Evolutionary conservation across 2,329 filamentous ascomycete species (phyloP).

Genomic region (Diaporthe velutina): DNA sequence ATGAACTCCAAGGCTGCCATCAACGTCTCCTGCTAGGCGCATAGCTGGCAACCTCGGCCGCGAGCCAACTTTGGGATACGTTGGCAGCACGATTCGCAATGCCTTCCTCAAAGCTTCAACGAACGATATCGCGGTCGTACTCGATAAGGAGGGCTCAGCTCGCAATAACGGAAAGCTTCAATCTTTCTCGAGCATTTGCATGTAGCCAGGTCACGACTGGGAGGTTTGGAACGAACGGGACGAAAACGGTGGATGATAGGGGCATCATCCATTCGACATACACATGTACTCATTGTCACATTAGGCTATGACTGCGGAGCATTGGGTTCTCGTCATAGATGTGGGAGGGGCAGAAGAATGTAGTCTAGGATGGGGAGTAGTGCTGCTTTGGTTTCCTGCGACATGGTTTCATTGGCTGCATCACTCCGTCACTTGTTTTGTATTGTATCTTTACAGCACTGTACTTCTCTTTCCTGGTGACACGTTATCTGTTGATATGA

Average conservation of each 20-base stretch:
- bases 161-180: slow-evolving; percentile 10
- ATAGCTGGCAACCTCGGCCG: slow-evolving; percentile 39
- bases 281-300: slow-evolving; percentile 66
- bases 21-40: slow-evolving; percentile 71
- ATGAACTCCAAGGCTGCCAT: slow-evolving; percentile 96
- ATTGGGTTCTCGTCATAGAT: slow-evolving; percentile 61
- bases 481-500: neutral
- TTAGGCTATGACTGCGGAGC: slow-evolving; percentile 56
- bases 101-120: slow-evolving; percentile 40
- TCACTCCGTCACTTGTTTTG: slow-evolving; percentile 35
- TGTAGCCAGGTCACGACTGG: slow-evolving; percentile 35
- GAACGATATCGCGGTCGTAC: slow-evolving; percentile 44
- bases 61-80: slow-evolving; percentile 39
- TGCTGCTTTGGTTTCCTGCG: slow-evolving; percentile 43
- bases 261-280: slow-evolving; percentile 44
- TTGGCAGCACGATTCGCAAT: slow-evolving; percentile 22
- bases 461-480: neutral
- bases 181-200: slow-evolving; percentile 23
- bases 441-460: slow-evolving; percentile 27
- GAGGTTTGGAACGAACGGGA: slow-evolving; percentile 31
- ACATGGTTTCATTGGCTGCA: slow-evolving; percentile 40
- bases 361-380: slow-evolving; percentile 55
- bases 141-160: slow-evolving; percentile 41
- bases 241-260: slow-evolving; percentile 42
- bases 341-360: slow-evolving; percentile 56